phyloP scores from a whole-genome alignment of 768 basidiomycete species.

The Mrakia frigida region DNA sequence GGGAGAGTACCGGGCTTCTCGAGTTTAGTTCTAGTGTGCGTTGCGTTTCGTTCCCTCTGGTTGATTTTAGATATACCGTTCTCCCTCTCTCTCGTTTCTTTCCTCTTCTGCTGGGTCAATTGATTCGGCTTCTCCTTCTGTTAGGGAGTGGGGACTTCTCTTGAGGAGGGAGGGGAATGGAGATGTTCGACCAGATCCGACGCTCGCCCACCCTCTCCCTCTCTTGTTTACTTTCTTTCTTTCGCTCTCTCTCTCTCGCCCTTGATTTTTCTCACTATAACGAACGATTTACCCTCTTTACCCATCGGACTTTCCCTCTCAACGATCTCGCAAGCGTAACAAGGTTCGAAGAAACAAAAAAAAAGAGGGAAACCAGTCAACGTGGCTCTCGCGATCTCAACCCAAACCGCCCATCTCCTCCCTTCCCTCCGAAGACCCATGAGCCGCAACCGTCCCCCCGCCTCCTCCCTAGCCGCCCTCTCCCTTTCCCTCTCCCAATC shows the following conservation, averaged over 20 bases:
- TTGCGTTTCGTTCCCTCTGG: background rate
- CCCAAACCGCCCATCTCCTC: background rate
- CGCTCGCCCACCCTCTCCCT: background rate
- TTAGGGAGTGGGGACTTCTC: too few species aligned
- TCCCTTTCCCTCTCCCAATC: conserved; percentile 12
- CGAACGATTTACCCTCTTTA: background rate
- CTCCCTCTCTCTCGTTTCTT: background rate
- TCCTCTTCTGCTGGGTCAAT: background rate
- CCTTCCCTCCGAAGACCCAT: background rate
- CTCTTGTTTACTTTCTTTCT: background rate
- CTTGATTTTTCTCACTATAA: background rate
- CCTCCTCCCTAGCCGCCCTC: conserved; percentile 21
- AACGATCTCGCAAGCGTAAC: background rate
- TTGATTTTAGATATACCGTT: background rate
- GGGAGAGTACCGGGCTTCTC: conserved; percentile 26
- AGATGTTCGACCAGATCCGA: too few species aligned
- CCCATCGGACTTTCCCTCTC: background rate
- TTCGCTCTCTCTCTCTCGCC: background rate
- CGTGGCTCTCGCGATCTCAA: background rate
- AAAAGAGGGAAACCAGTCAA: background rate
- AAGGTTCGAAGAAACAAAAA: background rate
- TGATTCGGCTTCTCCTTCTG: too few species aligned
- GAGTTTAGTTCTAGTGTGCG: background rate
- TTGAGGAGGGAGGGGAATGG: too few species aligned
- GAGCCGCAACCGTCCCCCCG: conserved; percentile 13